Conservation (phyloP, 2,329 filamentous ascomycete genomes). For the Pseudogymnoascus sp. region DNA sequence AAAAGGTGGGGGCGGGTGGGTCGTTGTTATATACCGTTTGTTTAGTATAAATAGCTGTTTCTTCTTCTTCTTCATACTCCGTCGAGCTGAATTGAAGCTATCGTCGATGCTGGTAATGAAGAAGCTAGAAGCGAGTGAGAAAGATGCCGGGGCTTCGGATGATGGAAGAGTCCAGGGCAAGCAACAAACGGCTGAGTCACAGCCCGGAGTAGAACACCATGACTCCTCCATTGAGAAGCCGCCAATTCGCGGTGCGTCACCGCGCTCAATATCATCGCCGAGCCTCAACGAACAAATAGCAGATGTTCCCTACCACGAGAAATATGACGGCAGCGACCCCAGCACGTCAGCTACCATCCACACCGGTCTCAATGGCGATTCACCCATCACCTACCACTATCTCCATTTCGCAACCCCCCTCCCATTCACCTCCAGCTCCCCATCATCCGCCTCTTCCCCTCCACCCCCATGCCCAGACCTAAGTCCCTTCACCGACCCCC, state of each 20-base stretch:
- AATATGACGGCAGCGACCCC: not conserved
- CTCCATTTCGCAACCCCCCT: constrained; percentile 25
- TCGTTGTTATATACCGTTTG: not conserved
- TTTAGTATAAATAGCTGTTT: not conserved
- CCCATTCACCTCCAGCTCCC: constrained; percentile 19
- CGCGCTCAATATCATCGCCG: not conserved
- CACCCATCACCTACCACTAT: constrained; percentile 25
- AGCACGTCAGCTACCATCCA: not conserved
- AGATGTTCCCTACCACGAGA: not conserved
- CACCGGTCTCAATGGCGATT: not conserved
- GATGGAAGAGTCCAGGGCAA: not conserved
- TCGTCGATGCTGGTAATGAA: not conserved
- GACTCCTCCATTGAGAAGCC: not conserved
- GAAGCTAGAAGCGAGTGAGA: not conserved
- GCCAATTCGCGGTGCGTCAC: not conserved
- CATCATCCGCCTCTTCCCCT: constrained; percentile 10
- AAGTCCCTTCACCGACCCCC: constrained; percentile 57
- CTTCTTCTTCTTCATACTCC: not conserved
- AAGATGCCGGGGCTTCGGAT: not conserved
- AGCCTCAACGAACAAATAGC: not conserved
- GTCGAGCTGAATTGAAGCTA: not conserved
- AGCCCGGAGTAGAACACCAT: not conserved
- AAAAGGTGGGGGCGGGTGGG: not conserved
- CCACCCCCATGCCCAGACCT: constrained; percentile 55
- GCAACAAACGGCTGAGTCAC: not conserved